Evolutionary conservation across 2,329 filamentous ascomycete genomes (phyloP), one percentile per base, ranked within the genome.

Genomic region (Fusarium pseudocircinatum): DNA sequence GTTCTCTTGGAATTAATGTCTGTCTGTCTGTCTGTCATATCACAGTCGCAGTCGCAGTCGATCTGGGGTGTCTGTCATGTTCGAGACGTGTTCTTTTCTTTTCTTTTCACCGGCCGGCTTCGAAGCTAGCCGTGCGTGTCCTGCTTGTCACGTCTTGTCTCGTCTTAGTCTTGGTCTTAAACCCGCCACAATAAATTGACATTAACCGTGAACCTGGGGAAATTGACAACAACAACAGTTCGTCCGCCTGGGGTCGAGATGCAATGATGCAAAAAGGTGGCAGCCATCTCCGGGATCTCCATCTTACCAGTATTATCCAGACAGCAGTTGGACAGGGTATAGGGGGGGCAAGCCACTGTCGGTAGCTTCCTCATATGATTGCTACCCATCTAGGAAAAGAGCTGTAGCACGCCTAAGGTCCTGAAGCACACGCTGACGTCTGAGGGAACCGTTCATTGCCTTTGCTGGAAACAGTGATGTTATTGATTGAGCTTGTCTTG

Each of bases 251-350:
- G 56, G 52, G 50, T 57, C 26, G 37, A 60, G 36, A 28, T 39
- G 24, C 47, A 59, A 40, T 54, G 50, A 54, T 40, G 50, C 50
- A 40, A 39, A 54, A 47, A 58, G 58, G 70, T 73, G 70, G 67
- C 70, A 74, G 63, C 70, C 70, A 64, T 68, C 58, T 58, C 70
- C n/a, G 50, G 70, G 58, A 73, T 74, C 62, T 59, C 58, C 62
- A 60, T 64, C 62, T 74, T 34, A 67, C n/a, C n/a, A n/a, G n/a
- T n/a, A n/a, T 60, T 47, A 56, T 49, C 62, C 46, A 32, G 42
- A 44, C 69, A 61, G 42, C 50, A 59, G 63, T 52, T 67, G 62
- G 58, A 60, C 28, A 46, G 66, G 53, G 24, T 47, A 15, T 39
- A 50, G 36, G 36, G 30, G 14, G 34, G 18, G 42, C 36, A 50